Evolutionary conservation across 192 early-diverging fungal genomes (phyloP), one percentile per base, ranked within the genome.

Genomic region (Coemansia sp.): DNA sequence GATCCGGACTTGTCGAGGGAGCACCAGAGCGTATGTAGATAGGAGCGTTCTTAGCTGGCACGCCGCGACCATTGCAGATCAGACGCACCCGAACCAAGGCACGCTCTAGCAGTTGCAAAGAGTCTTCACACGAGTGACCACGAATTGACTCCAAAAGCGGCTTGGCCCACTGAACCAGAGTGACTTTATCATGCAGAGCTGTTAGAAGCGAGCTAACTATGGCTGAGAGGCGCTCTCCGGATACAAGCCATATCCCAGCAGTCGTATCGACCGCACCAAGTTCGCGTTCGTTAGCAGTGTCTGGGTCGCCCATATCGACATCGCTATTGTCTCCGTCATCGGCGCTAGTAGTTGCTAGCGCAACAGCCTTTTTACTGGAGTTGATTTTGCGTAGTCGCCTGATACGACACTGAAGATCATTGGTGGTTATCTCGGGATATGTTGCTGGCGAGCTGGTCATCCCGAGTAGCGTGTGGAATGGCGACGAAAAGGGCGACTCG

Each of bases 401-500:
- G 66, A 74, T 77, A 38, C 75, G 65, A 59, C 80, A 82, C 53
- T 82, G 75, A 17, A 82, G 69, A 9, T 46, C 58, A 15, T 69
- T 72, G 6, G 70, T n/a, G 9, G 48, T 62, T 11, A 71, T 31
- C 10, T 40, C 29, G 1, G 80, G 75, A 12, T 82, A 82, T 1
- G 32, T 19, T 1, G 13, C 59, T 2, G 80, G 75, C 29, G 53
- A 22, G 9, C 4, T 40, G 1, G 64, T 13, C 41, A 77, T 62
- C 6, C 69, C 78, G 22, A 87, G 51, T 59, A 88, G 69, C 15
- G 61, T 62, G 34, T 72, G 65, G 85, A 93, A 94, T 10, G 88
- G 77, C 41, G 90, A 79, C 24, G 75, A 84, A 69, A 96, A 98
- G 10, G 94, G 94, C 40, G 78, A 82, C 8, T 71, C 55, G 2